These are phyloP conservation scores for Fragaria iinumae DNA, from an alignment of 306 rosid species.

Conservation along the genomic window DNA sequence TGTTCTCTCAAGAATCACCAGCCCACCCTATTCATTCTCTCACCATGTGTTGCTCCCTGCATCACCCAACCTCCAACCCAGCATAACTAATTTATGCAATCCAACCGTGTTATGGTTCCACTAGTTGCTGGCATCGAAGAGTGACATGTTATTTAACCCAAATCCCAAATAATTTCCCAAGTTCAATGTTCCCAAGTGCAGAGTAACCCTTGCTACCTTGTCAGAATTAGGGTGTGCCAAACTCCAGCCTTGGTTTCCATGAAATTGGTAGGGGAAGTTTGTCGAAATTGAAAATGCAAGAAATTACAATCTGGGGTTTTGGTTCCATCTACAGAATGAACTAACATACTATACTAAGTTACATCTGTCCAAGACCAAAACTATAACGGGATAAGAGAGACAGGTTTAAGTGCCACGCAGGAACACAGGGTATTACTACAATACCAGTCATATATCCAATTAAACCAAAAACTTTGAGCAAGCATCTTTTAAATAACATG, in stretches of 20 bases:
- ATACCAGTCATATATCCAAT: background rate
- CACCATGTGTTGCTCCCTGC: too few species aligned
- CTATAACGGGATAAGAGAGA: background rate
- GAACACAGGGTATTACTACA: background rate
- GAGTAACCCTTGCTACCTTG: too few species aligned
- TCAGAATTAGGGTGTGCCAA: background rate
- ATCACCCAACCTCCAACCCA: too few species aligned
- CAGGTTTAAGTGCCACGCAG: background rate
- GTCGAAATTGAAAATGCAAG: background rate
- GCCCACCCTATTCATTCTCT: too few species aligned
- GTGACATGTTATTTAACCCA: too few species aligned
- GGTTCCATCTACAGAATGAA: background rate
- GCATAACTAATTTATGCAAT: too few species aligned
- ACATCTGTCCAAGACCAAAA: background rate
- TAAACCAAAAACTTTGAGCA: background rate
- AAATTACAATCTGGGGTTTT: background rate
- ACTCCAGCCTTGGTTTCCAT: background rate
- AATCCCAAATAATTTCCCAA: too few species aligned
- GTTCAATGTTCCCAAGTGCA: too few species aligned
- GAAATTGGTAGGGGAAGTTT: background rate
- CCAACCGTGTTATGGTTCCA: too few species aligned
- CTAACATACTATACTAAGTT: background rate
- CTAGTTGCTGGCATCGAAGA: too few species aligned
- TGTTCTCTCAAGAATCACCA: too few species aligned
- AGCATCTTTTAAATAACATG: background rate